These are phyloP conservation scores for Curvularia lunata DNA, from an alignment of 2,329 filamentous ascomycete genomes.

Conservation along the genomic window DNA sequence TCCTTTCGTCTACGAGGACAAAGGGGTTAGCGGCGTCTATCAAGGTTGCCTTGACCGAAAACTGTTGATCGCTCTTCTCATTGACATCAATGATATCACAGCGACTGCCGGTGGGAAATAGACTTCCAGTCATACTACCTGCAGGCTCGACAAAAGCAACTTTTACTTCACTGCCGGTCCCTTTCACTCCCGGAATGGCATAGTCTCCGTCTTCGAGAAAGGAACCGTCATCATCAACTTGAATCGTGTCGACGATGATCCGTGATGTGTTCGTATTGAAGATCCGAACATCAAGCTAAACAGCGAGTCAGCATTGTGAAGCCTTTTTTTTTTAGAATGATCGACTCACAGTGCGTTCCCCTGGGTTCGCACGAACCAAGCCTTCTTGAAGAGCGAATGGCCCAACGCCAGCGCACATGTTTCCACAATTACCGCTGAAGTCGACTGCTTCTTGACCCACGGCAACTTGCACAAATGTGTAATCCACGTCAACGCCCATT, in stretches of 20 bases:
- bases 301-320: not conserved
- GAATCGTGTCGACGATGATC: conserved; percentile 62
- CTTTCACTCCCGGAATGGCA: conserved; percentile 67
- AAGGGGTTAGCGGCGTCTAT: conserved; percentile 70
- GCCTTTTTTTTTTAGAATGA: not conserved
- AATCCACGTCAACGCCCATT: conserved; percentile 64
- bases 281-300: conserved; percentile 57
- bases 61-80: conserved; percentile 24
- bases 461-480: conserved; percentile 73
- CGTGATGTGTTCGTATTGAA: conserved; percentile 71
- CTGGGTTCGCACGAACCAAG: conserved; percentile 50
- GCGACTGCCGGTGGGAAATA: conserved; percentile 64
- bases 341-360: conserved; percentile 24
- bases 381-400: conserved; percentile 66
- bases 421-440: conserved; percentile 74
- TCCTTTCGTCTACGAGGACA: conserved; percentile 61
- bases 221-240: conserved; percentile 58
- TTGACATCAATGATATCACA: conserved; percentile 54
- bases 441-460: conserved; percentile 68
- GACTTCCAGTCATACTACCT: conserved; percentile 66
- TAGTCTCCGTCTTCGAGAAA: conserved; percentile 59
- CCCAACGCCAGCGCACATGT: conserved; percentile 71
- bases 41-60: conserved; percentile 59
- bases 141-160: conserved; percentile 68
- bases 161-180: conserved; percentile 62